Percentiles rank a stretch among this genome's conserved stretches.
These are phyloP conservation scores for Epichloe amarillans DNA, from an alignment of 2,329 filamentous ascomycete genomes.

Conservation along the genomic window DNA sequence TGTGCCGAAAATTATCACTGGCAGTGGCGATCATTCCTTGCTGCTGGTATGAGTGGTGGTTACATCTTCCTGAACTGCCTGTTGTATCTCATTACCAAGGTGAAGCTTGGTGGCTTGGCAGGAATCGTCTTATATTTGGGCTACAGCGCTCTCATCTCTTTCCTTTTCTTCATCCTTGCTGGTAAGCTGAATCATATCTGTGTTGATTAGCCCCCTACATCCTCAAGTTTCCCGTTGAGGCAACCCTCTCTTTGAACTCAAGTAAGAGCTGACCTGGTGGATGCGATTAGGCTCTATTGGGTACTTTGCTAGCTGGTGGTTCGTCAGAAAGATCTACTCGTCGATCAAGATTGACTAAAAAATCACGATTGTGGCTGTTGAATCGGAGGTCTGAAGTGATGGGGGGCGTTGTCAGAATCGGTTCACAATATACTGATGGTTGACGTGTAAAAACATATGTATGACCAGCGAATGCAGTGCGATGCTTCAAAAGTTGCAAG, in stretches of 20 bases:
- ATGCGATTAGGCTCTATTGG: constrained; percentile 67
- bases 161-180: constrained; percentile 85
- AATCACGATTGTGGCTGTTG: neutral
- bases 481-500: neutral
- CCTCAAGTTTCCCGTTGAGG: too few species aligned
- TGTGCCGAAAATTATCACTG: constrained; percentile 97
- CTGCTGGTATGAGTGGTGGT: constrained; percentile 74
- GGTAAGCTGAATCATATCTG: constrained; percentile 42
- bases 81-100: constrained; percentile 78
- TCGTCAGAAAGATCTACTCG: constrained; percentile 83
- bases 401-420: neutral
- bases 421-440: neutral
- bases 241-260: constrained; percentile 59
- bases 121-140: constrained; percentile 86
- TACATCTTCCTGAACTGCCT: constrained; percentile 91
- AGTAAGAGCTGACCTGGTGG: constrained; percentile 21
- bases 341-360: constrained; percentile 94
- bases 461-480: constrained; percentile 15
- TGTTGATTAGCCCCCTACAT: constrained; percentile 9
- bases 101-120: constrained; percentile 72
- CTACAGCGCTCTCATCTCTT: constrained; percentile 79
- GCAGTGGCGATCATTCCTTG: constrained; percentile 94
- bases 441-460: constrained; percentile 17
- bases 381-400: too few species aligned
- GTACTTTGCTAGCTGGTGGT: constrained; percentile 89